Percentiles rank a stretch among this genome's conserved stretches.
Evolutionary conservation across 1,284 basidiomycete species (phyloP).

Genomic region (Microbotryum lychnidis-dioicae): DNA sequence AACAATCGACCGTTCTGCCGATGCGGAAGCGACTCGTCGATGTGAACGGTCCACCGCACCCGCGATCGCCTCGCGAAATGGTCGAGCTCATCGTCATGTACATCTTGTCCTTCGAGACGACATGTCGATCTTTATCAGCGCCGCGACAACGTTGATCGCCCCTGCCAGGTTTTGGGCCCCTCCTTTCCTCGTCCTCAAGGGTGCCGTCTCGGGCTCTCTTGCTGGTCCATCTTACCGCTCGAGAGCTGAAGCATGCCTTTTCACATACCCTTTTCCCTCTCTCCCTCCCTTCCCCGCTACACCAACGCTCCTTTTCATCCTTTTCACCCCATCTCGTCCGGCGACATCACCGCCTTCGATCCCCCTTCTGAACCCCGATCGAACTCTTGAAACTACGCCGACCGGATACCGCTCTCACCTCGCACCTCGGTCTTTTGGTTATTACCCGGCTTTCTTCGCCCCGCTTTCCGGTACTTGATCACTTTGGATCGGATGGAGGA

Average conservation of each 20-base stretch:
- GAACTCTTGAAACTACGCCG: not conserved
- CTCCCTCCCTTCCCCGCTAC: not conserved
- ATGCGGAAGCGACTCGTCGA: too few species aligned
- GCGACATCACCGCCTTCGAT: not conserved
- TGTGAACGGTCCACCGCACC: not conserved
- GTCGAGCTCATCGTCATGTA: not conserved
- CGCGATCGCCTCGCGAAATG: not conserved
- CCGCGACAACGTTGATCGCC: too few species aligned
- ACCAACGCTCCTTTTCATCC: not conserved
- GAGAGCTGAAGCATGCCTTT: not conserved
- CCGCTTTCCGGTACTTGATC: conserved; percentile 9
- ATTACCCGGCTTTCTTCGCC: conserved; percentile 18
- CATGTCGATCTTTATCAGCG: too few species aligned
- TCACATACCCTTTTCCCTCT: not conserved
- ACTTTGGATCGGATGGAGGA: conserved; percentile 3
- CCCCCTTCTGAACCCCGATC: not conserved
- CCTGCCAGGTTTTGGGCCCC: too few species aligned
- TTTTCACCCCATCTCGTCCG: too few species aligned
- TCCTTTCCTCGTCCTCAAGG: not conserved
- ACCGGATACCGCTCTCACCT: too few species aligned
- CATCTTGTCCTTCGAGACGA: too few species aligned
- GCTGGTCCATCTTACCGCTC: not conserved
- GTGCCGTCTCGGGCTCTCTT: not conserved
- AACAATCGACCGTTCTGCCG: too few species aligned
- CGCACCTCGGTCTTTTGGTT: conserved; percentile 13